Percentiles rank a stretch among this genome's conserved stretches.
These are phyloP conservation scores for Phytophthora syringae DNA, from an alignment of 352 stramenopile species.

Conservation along the genomic window DNA sequence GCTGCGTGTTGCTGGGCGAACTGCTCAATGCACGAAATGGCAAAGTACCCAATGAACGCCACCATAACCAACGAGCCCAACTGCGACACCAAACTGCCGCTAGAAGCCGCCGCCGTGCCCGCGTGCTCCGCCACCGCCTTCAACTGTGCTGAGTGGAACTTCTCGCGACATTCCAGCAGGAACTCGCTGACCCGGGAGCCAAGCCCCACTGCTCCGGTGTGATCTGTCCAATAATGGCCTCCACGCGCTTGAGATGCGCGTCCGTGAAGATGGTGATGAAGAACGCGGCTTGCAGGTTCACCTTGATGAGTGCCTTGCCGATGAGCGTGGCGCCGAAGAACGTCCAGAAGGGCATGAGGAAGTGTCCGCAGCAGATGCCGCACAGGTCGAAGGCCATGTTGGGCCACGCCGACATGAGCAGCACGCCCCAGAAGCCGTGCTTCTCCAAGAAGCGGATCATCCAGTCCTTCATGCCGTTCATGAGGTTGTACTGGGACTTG, in stretches of 20 bases:
- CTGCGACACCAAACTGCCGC: constrained; percentile 81
- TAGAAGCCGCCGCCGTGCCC: constrained; percentile 42
- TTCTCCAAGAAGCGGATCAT: constrained; percentile 93
- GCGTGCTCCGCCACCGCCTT: constrained; percentile 68
- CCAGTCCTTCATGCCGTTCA: constrained; percentile 93
- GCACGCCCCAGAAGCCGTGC: constrained; percentile 93
- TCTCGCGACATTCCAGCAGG: constrained; percentile 84
- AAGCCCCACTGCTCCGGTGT: constrained; percentile 79
- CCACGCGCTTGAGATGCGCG: constrained; percentile 81
- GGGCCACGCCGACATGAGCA: constrained; percentile 94
- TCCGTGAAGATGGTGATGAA: constrained; percentile 94
- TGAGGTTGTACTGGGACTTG: constrained; percentile 86
- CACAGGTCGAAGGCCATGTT: constrained; percentile 96
- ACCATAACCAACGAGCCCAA: constrained; percentile 85
- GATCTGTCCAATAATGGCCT: constrained; percentile 83
- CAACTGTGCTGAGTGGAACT: constrained; percentile 83
- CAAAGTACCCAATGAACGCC: constrained; percentile 90
- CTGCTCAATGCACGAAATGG: constrained; percentile 91
- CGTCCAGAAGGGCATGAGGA: constrained; percentile 95
- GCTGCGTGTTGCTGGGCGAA: constrained; percentile 91
- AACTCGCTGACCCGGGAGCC: constrained; percentile 86
- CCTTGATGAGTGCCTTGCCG: constrained; percentile 94
- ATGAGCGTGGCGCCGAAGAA: constrained; percentile 96
- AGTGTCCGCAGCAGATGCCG: constrained; percentile 95
- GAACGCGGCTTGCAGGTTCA: constrained; percentile 90